Conservation (phyloP, 108 stramenopile species). For the Nitzschia putrida region DNA sequence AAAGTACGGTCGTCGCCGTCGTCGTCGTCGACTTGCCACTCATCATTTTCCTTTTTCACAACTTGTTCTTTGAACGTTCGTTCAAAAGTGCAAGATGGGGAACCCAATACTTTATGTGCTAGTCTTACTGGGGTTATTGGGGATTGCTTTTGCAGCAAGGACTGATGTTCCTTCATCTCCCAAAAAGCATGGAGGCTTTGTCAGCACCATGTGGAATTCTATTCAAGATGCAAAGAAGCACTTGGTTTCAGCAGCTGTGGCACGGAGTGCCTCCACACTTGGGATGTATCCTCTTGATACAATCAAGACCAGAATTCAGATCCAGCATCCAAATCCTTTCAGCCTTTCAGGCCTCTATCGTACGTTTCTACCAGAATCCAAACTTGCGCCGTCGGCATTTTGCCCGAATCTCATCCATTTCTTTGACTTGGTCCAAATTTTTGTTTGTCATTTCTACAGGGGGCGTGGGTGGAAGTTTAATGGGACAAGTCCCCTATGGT, state of each 20-base stretch:
- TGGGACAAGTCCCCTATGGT: constrained; percentile 84
- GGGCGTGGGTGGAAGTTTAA: constrained; percentile 58
- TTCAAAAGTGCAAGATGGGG: constrained; percentile 1
- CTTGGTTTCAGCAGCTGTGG: constrained; percentile 68
- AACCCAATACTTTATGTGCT: constrained; percentile 2
- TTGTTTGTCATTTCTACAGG: neutral
- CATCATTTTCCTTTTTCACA: too few species aligned
- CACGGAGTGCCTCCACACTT: constrained; percentile 68
- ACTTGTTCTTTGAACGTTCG: too few species aligned
- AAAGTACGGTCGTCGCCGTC: too few species aligned
- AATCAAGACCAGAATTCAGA: constrained; percentile 88
- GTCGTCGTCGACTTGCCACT: too few species aligned
- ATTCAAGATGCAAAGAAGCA: constrained; percentile 34
- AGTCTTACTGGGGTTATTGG: constrained; percentile 4
- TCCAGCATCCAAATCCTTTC: constrained; percentile 61
- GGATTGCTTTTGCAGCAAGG: neutral
- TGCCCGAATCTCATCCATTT: too few species aligned
- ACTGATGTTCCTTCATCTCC: neutral
- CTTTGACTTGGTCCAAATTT: neutral
- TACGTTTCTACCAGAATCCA: neutral
- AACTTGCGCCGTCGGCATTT: too few species aligned
- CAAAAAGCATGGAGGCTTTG: neutral
- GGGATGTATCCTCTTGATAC: constrained; percentile 83
- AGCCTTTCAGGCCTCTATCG: constrained; percentile 54
- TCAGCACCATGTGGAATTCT: neutral